These are phyloP conservation scores for Stemphylium beticola DNA, from an alignment of 2,329 filamentous ascomycete species.

Conservation along the genomic window DNA sequence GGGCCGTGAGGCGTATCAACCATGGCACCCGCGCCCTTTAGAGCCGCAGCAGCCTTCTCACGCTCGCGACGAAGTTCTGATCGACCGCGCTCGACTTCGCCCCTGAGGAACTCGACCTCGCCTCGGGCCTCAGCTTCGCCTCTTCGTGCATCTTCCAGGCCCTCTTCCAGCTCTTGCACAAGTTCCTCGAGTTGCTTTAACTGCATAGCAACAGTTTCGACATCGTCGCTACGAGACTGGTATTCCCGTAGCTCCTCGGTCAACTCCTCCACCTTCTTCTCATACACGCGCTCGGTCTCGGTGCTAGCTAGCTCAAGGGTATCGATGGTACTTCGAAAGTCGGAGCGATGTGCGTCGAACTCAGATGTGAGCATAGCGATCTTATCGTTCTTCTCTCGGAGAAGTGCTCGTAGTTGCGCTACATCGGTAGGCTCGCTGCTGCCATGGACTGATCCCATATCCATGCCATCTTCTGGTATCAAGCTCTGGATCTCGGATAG, in stretches of 20 bases:
- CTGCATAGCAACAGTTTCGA: constrained; percentile 88
- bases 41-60: constrained; percentile 74
- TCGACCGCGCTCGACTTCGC: constrained; percentile 90
- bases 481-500: constrained; percentile 80
- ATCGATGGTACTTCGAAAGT: constrained; percentile 96
- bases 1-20: constrained; percentile 49
- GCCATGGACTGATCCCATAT: constrained; percentile 54
- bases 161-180: constrained; percentile 95
- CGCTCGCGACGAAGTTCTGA: constrained; percentile 87
- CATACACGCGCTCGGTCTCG: constrained; percentile 95
- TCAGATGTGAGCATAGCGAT: constrained; percentile 91
- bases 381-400: constrained; percentile 96
- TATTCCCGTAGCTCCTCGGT: constrained; percentile 83
- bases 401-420: constrained; percentile 75
- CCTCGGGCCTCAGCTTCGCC: constrained; percentile 95
- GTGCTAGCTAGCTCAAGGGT: constrained; percentile 93
- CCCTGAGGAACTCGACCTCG: constrained; percentile 92
- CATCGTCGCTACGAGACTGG: constrained; percentile 83
- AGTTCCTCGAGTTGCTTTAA: constrained; percentile 95
- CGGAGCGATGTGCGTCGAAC: constrained; percentile 91
- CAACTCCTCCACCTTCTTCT: constrained; percentile 86
- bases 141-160: constrained; percentile 88
- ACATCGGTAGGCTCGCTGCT: constrained; percentile 67
- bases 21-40: constrained; percentile 61
- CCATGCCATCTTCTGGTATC: constrained; percentile 63